Evolutionary conservation across 176 grass and related monocot genomes (phyloP), one percentile per base, ranked within the genome.

Genomic region (Paspalum notatum): DNA sequence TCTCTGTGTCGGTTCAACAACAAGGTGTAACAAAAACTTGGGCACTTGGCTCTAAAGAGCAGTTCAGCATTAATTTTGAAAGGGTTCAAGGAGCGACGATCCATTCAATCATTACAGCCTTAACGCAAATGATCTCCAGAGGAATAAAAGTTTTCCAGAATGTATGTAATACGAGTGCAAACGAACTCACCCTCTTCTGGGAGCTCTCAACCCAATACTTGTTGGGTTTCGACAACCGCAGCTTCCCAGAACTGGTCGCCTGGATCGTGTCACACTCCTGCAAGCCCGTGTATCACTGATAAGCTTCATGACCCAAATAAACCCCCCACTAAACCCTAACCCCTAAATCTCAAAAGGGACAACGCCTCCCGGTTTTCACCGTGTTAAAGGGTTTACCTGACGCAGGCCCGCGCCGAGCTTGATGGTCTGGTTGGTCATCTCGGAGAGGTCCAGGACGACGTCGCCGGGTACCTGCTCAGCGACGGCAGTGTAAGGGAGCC

Each of bases 121-220:
- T 82, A 21, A 47, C 18, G 5, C 1, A 66, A 46, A 7, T 9
- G 12, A 63, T 43, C 0, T 57, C 16, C 7, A 26, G 24, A 16
- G 5, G 32, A 68, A 20, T 18, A 8, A 42, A 25, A 68, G 5
- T 20, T 67, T 27, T 66, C 1, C 12, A 68, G 0, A 21, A 16
- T 82, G 12, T 50, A 21, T 20, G 56, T 74, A 52, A 5, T 51
- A 66, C 7, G 47, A 79, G 9, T 0, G 8, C 20, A 79, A 74
- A 81, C 48, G 1, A 16, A 76, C 82, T 91, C 71, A 99, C 96
- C 83, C 90, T 91, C 74, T 99, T 99, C 65, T 93, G 88, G 13
- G 96, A 95, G 76, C 73, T 95, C 81, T 93, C 96, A 17, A 99
- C 83, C 96, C 96, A 99, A 50, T 99, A 95, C 68, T 93, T 99